Evolutionary conservation across 257 asterid genomes (phyloP).

Genomic region (Nicotiana knightiana): DNA sequence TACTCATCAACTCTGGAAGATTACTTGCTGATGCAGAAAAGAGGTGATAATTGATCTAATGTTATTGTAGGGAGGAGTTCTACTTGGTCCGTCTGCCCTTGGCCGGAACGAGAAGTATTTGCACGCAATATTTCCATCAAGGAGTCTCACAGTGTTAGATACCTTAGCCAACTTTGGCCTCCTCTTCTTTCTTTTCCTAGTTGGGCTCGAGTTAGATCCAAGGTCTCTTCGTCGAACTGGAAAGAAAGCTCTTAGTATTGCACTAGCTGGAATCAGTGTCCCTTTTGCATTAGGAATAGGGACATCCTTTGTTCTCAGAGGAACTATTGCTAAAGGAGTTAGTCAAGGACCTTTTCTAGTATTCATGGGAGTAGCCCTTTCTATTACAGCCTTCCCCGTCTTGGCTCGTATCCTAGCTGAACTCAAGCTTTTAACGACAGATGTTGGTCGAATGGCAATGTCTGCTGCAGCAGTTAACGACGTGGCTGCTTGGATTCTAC

Average conservation of each 20-base stretch:
- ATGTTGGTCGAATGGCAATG: constrained; percentile 33
- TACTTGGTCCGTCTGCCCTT: constrained; percentile 32
- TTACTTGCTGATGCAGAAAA: background rate
- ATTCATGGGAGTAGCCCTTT: constrained; percentile 33
- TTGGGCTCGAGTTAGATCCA: constrained; percentile 28
- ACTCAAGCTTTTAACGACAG: constrained; percentile 29
- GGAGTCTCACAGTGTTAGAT: constrained; percentile 30
- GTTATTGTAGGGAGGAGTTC: constrained; percentile 28
- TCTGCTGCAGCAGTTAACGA: constrained; percentile 32
- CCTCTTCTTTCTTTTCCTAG: constrained; percentile 33
- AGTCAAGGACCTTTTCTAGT: constrained; percentile 20
- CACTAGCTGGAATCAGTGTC: constrained; percentile 23
- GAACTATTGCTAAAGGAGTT: constrained; percentile 19
- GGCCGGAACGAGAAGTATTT: constrained; percentile 24
- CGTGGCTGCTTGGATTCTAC: constrained; percentile 31
- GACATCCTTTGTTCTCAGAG: constrained; percentile 21
- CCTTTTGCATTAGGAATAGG: constrained; percentile 29
- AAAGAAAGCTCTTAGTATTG: constrained; percentile 27
- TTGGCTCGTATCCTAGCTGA: constrained; percentile 35
- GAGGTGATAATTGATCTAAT: background rate
- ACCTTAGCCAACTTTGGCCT: constrained; percentile 30
- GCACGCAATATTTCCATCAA: constrained; percentile 19
- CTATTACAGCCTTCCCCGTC: constrained; percentile 37
- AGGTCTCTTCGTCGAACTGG: constrained; percentile 24
- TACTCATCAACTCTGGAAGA: background rate